Conservation (phyloP, 371 early-diverging fungal species). For the Mucor indicus region DNA sequence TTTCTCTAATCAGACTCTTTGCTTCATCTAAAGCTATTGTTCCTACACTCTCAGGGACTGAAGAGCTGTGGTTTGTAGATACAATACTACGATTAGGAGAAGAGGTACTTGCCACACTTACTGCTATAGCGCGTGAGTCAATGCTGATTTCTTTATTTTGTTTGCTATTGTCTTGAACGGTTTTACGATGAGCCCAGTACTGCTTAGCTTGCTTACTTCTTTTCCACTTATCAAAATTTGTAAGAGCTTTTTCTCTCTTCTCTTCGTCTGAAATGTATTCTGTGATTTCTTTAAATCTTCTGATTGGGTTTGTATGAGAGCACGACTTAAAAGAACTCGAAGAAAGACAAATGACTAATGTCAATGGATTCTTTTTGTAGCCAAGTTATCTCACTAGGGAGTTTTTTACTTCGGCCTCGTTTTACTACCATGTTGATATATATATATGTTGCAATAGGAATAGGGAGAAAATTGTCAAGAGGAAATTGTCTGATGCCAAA, state of each 20-base stretch:
- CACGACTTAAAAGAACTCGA: background rate
- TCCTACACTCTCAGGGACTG: conserved; percentile 1
- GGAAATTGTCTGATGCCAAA: no score
- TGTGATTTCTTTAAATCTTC: background rate
- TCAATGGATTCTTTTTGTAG: background rate
- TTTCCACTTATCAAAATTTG: conserved; percentile 2
- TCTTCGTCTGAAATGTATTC: background rate
- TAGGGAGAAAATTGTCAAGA: no score
- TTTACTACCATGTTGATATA: background rate
- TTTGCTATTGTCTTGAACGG: background rate
- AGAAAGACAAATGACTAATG: conserved; percentile 1
- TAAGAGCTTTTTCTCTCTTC: conserved; percentile 1
- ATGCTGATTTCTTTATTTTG: background rate
- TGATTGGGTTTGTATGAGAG: background rate
- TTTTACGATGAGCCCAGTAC: conserved; percentile 1
- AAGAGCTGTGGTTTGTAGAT: conserved; percentile 3
- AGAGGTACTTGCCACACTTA: background rate
- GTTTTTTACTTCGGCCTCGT: background rate
- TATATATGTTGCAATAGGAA: background rate
- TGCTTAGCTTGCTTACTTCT: background rate
- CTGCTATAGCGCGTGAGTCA: background rate
- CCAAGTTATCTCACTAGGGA: background rate
- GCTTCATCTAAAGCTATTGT: conserved; percentile 3
- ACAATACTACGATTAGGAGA: background rate
- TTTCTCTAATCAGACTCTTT: conserved; percentile 3